phyloP scores from a whole-genome alignment of 805 yeast species.

The Hanseniaspora lachancei region DNA sequence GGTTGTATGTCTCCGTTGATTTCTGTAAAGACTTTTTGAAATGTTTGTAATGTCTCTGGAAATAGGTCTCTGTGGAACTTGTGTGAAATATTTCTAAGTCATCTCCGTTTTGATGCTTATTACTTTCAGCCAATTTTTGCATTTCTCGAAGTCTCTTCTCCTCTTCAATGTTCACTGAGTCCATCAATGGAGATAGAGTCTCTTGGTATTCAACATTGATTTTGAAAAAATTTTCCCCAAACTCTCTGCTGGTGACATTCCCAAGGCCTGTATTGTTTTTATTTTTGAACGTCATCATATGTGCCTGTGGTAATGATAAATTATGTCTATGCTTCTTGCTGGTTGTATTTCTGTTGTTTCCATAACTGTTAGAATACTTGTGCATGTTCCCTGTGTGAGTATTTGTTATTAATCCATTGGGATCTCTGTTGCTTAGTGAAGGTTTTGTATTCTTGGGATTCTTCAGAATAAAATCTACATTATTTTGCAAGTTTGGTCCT shows the following conservation, averaged over 20 bases:
- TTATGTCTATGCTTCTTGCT: constrained; percentile 8
- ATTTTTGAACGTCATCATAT: background rate
- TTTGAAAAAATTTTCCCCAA: constrained; percentile 11
- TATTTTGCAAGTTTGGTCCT: background rate
- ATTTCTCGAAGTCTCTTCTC: background rate
- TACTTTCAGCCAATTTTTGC: background rate
- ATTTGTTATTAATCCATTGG: background rate
- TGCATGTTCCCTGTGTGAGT: background rate
- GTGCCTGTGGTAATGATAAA: constrained; percentile 8
- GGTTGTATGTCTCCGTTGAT: constrained; percentile 13
- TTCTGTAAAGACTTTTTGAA: background rate
- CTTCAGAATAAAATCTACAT: constrained; percentile 1
- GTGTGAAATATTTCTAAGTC: constrained; percentile 13
- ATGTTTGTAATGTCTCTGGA: constrained; percentile 14
- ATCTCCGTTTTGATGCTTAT: constrained; percentile 9
- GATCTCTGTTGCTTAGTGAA: background rate
- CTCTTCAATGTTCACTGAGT: constrained; percentile 8
- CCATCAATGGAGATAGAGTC: constrained; percentile 6
- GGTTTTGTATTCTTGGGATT: background rate
- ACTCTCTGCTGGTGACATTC: background rate
- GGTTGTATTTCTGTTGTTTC: background rate
- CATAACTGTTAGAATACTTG: constrained; percentile 7
- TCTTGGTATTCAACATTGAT: constrained; percentile 11
- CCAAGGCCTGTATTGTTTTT: background rate
- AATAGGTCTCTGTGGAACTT: constrained; percentile 12